A percentile compares a stretch with the other conserved stretches of the same genome.
Conservation (phyloP, 2,329 filamentous ascomycete species). For the Nectriaceae sp. region DNA sequence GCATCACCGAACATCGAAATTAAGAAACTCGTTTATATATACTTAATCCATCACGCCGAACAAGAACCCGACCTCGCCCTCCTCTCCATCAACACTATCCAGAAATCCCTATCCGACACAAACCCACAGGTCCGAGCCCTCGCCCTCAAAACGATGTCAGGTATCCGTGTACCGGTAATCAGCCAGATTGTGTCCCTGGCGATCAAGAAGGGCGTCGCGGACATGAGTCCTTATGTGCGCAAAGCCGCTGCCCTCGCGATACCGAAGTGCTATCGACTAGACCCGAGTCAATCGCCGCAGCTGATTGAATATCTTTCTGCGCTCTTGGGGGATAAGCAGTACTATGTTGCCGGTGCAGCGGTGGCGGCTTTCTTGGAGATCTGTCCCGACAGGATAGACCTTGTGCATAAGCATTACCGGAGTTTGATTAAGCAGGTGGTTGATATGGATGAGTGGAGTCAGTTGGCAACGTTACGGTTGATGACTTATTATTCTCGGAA, state of each 20-base stretch:
- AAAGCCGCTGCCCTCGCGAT: conserved; percentile 92
- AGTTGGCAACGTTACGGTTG: conserved; percentile 78
- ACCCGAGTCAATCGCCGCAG: conserved; percentile 82
- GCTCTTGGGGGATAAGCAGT: conserved; percentile 86
- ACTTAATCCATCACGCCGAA: conserved; percentile 94
- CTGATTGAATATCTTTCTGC: conserved; percentile 78
- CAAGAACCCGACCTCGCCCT: conserved; percentile 93
- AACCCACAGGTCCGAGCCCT: conserved; percentile 90
- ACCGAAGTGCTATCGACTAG: conserved; percentile 91
- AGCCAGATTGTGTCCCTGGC: conserved; percentile 95
- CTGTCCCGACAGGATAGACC: conserved; percentile 82
- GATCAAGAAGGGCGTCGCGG: conserved; percentile 89
- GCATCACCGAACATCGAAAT: conserved; percentile 92
- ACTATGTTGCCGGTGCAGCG: conserved; percentile 93
- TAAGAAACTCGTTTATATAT: conserved; percentile 98
- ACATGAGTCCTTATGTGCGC: conserved; percentile 93
- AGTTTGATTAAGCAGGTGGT: conserved; percentile 85
- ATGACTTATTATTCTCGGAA: conserved; percentile 83
- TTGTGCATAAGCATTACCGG: conserved; percentile 90
- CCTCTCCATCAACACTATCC: conserved; percentile 97
- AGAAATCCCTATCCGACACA: conserved; percentile 91
- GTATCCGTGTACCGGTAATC: conserved; percentile 95
- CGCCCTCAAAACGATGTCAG: conserved; percentile 94
- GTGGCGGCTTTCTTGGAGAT: conserved; percentile 87
- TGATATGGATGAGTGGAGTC: conserved; percentile 99